These are phyloP conservation scores for Aspergillus brasiliensis DNA, from an alignment of 2,329 filamentous ascomycete species.

Conservation along the genomic window DNA sequence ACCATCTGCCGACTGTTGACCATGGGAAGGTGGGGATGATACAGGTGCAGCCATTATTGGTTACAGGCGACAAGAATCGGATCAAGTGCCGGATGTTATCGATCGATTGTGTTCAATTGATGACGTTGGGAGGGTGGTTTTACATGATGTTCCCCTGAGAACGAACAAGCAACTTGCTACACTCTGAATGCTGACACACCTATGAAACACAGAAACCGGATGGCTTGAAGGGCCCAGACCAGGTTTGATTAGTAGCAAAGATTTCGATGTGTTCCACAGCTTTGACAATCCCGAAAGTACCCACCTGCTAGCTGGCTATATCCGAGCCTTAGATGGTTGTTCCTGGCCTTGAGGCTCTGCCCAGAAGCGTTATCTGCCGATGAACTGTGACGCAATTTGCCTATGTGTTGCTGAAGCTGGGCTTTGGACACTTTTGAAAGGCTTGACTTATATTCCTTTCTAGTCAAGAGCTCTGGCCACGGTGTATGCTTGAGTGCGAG, in stretches of 20 bases:
- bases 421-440: neutral
- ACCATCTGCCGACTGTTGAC: neutral
- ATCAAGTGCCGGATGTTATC: neutral
- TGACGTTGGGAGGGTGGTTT: neutral
- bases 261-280: neutral
- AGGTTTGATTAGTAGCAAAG: neutral
- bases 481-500: neutral
- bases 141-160: neutral
- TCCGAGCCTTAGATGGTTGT: neutral
- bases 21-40: neutral
- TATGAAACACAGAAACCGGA: neutral
- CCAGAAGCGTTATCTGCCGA: neutral
- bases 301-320: constrained; percentile 3
- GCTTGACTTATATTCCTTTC: neutral
- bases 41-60: neutral
- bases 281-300: neutral
- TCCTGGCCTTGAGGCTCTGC: neutral
- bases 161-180: neutral
- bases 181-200: neutral
- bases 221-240: neutral
- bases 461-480: neutral
- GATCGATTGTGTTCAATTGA: neutral
- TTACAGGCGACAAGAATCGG: neutral
- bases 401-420: neutral
- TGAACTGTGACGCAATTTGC: neutral